Base-by-base conservation (phyloP, 306 rosid species). In the Inga laurina region DNA sequence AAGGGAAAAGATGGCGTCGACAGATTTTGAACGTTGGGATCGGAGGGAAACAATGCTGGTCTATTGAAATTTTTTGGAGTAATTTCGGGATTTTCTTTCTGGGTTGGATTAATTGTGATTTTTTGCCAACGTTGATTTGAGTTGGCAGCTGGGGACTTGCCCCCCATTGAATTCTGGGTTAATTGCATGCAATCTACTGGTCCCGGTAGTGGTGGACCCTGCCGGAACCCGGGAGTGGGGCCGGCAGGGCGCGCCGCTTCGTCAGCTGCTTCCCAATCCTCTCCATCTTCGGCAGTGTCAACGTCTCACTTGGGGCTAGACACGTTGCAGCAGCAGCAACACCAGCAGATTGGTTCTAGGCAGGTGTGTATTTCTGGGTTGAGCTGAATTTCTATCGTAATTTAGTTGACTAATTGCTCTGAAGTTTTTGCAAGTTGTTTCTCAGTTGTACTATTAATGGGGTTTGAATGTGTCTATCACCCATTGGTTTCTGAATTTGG, bases 131-230 rank as follows among this genome's bases (percentile, higher is more conserved):
- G 51, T 82, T 79, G 87, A 80, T 86, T 82, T 46, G 73, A 89
- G 82, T 84, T 81, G 87, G 81, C 76, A 74, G 70, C 59, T 72
- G 66, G 43, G 45, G 64, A 19, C 52, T 73, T 24, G 43, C 24
- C 71, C 71, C 71, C 86, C 30, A 59, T 66, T 79, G 82, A 84
- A 82, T 89, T 84, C 78, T 78, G 88, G 84, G 85, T 68, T 74
- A 83, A 86, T 80, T 85, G 89, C 89, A 95, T 95, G 99, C 99
- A 93, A 79, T 90, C 98, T 74, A 92, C 89, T 75, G 97, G 94
- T 41, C 37, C 39, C 1, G 91, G 88, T 46, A 89, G 83, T 24
- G 86, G 91, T 39, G 90, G 94, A 64, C 91, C 94, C 79, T 69
- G 97, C 87, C 93, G 99, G 92, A 94, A 90, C 69, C 88, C 91